phyloP scores from a whole-genome alignment of 257 asterid genomes.

The Fraxinus quadrangulata region DNA sequence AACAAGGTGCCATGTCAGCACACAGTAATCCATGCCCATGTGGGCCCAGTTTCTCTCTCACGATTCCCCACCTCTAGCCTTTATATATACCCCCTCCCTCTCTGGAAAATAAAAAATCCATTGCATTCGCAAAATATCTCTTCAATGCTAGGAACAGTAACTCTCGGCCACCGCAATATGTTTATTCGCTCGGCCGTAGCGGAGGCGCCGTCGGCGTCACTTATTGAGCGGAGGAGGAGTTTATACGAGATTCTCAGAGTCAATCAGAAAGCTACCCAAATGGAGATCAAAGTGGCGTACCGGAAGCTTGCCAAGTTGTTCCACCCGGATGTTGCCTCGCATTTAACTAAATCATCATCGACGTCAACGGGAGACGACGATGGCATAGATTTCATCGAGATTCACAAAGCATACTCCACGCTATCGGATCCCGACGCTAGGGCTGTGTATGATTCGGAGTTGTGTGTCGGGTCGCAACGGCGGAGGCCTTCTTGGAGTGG shows the following conservation, averaged over 20 bases:
- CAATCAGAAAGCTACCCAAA: constrained; percentile 59
- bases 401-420: constrained; percentile 71
- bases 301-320: constrained; percentile 76
- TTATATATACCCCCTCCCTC: not conserved
- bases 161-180: not conserved
- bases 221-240: constrained; percentile 33
- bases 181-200: constrained; percentile 46
- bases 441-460: constrained; percentile 57
- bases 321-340: constrained; percentile 75
- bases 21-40: constrained; percentile 19
- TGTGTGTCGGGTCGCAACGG: constrained; percentile 32
- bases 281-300: constrained; percentile 85
- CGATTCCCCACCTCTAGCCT: constrained; percentile 20
- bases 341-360: constrained; percentile 41
- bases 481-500: constrained; percentile 27
- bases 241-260: constrained; percentile 73
- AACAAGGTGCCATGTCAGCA: constrained; percentile 45
- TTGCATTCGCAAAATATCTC: not conserved
- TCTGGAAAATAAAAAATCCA: not conserved
- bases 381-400: constrained; percentile 73
- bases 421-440: constrained; percentile 82
- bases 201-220: constrained; percentile 38
- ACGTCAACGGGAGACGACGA: constrained; percentile 29
- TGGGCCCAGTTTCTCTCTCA: constrained; percentile 25
- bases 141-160: constrained; percentile 29